These are phyloP conservation scores for Phyllosticta citrichinensis DNA, from an alignment of 2,329 filamentous ascomycete species.

Conservation along the genomic window DNA sequence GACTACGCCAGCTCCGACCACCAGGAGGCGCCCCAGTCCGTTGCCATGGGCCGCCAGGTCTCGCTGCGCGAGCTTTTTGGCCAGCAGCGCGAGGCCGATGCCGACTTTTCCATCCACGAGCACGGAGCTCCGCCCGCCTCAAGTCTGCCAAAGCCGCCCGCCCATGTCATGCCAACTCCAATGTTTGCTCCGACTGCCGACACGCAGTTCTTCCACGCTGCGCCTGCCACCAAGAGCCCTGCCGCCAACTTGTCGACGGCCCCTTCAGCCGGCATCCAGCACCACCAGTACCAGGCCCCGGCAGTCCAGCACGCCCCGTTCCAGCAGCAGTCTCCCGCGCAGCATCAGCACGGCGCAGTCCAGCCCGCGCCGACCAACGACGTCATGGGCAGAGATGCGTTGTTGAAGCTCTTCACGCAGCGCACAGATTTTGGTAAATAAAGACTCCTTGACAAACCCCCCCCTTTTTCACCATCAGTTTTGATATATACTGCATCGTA, in stretches of 20 bases:
- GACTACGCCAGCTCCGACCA: conserved; percentile 14
- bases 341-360: not conserved
- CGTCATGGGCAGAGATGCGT: not conserved
- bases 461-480: not conserved
- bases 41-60: conserved; percentile 43
- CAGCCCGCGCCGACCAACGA: not conserved
- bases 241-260: not conserved
- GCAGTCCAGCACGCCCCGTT: not conserved
- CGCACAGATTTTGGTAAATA: not conserved
- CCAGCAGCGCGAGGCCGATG: conserved; percentile 43
- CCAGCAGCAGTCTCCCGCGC: not conserved
- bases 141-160: not conserved
- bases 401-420: not conserved
- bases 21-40: conserved; percentile 26
- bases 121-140: conserved; percentile 12
- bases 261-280: not conserved
- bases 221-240: not conserved
- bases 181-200: conserved; percentile 14
- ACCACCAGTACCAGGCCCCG: too few relatives aligned
- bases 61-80: conserved; percentile 46
- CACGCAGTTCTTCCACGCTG: conserved; percentile 15
- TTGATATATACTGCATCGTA: not conserved
- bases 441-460: not conserved
- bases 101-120: conserved; percentile 42
- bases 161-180: not conserved